phyloP scores from a whole-genome alignment of 2,329 filamentous ascomycete genomes.

The Talaromyces islandicus region DNA sequence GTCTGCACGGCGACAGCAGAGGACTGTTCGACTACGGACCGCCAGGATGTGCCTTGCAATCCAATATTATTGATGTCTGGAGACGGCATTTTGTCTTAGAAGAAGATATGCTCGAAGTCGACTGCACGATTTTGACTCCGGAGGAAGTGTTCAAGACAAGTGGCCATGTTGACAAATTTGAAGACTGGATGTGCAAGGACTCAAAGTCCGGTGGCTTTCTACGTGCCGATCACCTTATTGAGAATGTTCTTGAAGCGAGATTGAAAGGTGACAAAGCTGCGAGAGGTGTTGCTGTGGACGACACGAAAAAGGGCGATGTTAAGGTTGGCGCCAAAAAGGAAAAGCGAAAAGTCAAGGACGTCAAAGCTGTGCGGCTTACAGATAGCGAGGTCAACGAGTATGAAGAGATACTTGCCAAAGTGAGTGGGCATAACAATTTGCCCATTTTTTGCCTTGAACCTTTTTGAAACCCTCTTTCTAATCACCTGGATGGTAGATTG shows the following conservation, averaged over 20 bases:
- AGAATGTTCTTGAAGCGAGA: constrained; percentile 81
- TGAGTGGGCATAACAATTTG: not conserved
- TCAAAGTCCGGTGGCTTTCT: constrained; percentile 95
- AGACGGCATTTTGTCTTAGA: constrained; percentile 88
- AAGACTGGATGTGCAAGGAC: constrained; percentile 99
- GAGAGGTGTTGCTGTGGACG: constrained; percentile 49
- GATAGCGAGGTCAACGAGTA: constrained; percentile 84
- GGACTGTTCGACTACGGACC: constrained; percentile 93
- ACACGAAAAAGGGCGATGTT: constrained; percentile 60
- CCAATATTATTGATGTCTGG: constrained; percentile 84
- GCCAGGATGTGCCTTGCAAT: constrained; percentile 76
- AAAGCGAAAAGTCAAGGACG: constrained; percentile 73
- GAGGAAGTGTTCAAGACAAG: constrained; percentile 90
- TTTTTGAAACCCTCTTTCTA: not conserved
- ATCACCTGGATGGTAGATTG: constrained; percentile 51
- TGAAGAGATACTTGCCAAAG: constrained; percentile 75
- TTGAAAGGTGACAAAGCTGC: constrained; percentile 90
- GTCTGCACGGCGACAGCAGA: constrained; percentile 59
- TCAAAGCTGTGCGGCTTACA: constrained; percentile 75
- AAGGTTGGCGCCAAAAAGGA: constrained; percentile 75
- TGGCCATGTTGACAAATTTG: constrained; percentile 96
- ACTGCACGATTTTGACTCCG: constrained; percentile 89
- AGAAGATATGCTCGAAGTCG: constrained; percentile 92
- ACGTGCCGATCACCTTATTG: constrained; percentile 90
- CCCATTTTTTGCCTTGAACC: not conserved